A percentile compares a stretch with the other conserved stretches of the same genome.
Conservation (phyloP, 305 asterid species). For the Solanum hybrid region DNA sequence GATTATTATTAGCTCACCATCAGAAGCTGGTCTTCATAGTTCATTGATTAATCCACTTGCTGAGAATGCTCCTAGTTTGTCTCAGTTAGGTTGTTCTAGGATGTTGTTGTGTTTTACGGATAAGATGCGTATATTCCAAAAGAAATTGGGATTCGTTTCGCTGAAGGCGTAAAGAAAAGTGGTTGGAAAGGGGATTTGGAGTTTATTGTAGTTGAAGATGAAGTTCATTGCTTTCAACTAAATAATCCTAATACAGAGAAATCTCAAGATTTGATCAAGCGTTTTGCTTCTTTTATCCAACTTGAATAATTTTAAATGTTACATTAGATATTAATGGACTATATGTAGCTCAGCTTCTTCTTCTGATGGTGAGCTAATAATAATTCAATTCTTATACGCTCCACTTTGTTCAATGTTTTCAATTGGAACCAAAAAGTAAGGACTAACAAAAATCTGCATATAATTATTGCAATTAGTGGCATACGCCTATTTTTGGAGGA, state of each 20-base stretch:
- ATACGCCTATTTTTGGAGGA: no score
- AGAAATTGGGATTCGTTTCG: conserved; percentile 13
- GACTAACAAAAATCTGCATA: conserved; percentile 21
- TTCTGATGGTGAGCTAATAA: background rate
- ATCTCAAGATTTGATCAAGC: background rate
- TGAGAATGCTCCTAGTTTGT: conserved; percentile 8
- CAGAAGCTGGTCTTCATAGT: background rate
- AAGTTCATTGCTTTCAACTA: conserved; percentile 25
- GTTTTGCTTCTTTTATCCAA: background rate
- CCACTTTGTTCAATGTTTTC: conserved; percentile 7
- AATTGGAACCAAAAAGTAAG: conserved; percentile 30
- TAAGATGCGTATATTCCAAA: conserved; percentile 19
- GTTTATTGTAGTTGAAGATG: conserved; percentile 15
- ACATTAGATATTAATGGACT: background rate
- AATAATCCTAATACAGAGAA: conserved; percentile 2
- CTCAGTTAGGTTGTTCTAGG: conserved; percentile 17
- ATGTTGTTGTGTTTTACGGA: conserved; percentile 16
- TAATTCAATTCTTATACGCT: background rate
- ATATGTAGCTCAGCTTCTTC: background rate
- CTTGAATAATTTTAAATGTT: background rate
- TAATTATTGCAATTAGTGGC: background rate
- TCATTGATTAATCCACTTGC: conserved; percentile 14
- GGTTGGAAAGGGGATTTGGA: conserved; percentile 34
- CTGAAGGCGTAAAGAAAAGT: conserved; percentile 21
- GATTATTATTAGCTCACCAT: background rate